Evolutionary conservation across 2,329 filamentous ascomycete species (phyloP).

Genomic region (Decorospora gaudefroyi): DNA sequence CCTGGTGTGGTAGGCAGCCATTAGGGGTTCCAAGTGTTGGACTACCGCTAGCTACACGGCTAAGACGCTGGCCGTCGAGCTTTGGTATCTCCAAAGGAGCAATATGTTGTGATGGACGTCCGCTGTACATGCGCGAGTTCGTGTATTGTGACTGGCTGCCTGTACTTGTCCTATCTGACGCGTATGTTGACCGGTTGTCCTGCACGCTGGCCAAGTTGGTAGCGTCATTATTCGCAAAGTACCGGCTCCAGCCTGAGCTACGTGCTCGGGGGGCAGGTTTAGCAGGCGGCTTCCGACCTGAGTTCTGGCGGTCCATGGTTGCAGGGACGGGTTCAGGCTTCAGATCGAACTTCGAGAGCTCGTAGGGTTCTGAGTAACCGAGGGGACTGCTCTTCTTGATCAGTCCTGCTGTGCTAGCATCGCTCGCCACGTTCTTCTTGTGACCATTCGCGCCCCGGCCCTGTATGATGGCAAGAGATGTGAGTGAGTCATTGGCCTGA

Average conservation of each 20-base stretch:
- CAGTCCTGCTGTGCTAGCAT: slow-evolving; percentile 63
- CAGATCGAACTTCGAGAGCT: slow-evolving; percentile 53
- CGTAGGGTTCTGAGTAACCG: slow-evolving; percentile 48
- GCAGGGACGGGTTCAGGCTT: slow-evolving; percentile 40
- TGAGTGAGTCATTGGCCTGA: slow-evolving; percentile 44
- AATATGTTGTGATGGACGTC: slow-evolving; percentile 68
- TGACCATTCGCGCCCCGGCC: slow-evolving; percentile 60
- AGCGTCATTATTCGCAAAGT: slow-evolving; percentile 75
- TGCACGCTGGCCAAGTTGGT: slow-evolving; percentile 62
- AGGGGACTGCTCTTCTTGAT: slow-evolving; percentile 58
- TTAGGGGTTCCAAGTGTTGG: slow-evolving; percentile 68
- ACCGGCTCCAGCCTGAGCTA: slow-evolving; percentile 77
- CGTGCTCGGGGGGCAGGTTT: slow-evolving; percentile 40
- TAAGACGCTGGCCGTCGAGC: slow-evolving; percentile 65
- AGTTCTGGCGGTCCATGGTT: slow-evolving; percentile 45
- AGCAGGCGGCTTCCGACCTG: slow-evolving; percentile 32
- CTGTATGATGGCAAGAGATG: slow-evolving; percentile 55
- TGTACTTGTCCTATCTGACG: slow-evolving; percentile 47
- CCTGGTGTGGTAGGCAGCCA: slow-evolving; percentile 46
- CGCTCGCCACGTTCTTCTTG: slow-evolving; percentile 60
- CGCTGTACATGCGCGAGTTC: slow-evolving; percentile 59
- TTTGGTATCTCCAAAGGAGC: slow-evolving; percentile 63
- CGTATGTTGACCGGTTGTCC: slow-evolving; percentile 54
- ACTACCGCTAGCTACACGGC: slow-evolving; percentile 69
- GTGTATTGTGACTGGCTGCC: slow-evolving; percentile 53